Conservation (phyloP, 2,329 filamentous ascomycete genomes). For the Iodosphaeria phyllophila region DNA sequence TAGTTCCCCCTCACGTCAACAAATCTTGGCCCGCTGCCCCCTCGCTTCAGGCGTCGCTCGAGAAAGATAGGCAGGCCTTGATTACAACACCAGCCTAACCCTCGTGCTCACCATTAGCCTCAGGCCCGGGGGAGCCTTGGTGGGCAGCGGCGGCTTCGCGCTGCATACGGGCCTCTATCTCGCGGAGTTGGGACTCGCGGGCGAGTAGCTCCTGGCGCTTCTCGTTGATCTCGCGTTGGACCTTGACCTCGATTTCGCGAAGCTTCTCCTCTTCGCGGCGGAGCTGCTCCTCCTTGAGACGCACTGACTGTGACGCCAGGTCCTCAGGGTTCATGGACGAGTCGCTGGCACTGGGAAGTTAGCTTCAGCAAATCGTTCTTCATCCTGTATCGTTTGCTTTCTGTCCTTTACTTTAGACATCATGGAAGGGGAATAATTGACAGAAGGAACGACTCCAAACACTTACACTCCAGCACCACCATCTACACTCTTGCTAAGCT, state of each 20-base stretch:
- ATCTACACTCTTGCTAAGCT: slow-evolving; percentile 98
- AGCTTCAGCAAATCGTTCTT: slow-evolving; percentile 8
- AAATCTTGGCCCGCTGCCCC: slow-evolving; percentile 6
- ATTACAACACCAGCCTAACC: slow-evolving; percentile 1
- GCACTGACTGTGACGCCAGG: slow-evolving; percentile 87
- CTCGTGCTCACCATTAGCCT: slow-evolving; percentile 37
- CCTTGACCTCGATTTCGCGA: slow-evolving; percentile 97
- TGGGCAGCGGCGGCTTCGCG: slow-evolving; percentile 49
- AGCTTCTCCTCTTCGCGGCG: slow-evolving; percentile 99
- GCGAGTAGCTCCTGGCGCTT: slow-evolving; percentile 97
- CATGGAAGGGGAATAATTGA: no score
- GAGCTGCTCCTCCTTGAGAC: slow-evolving; percentile 98
- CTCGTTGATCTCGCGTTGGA: slow-evolving; percentile 99
- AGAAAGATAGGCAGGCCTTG: no score
- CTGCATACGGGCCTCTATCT: slow-evolving; percentile 96
- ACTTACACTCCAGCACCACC: slow-evolving; percentile 76
- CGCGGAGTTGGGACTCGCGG: slow-evolving; percentile 93
- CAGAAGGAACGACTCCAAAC: neutral
- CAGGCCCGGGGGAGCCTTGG: slow-evolving; percentile 16
- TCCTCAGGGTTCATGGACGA: slow-evolving; percentile 97
- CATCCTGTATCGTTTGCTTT: no score
- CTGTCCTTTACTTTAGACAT: no score
- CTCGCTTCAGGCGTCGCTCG: no score
- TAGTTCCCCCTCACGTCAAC: no score
- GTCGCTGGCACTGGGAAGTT: slow-evolving; percentile 33